Base-by-base conservation (phyloP, 805 yeast genomes). In the Kodamaea kakaduensis region DNA sequence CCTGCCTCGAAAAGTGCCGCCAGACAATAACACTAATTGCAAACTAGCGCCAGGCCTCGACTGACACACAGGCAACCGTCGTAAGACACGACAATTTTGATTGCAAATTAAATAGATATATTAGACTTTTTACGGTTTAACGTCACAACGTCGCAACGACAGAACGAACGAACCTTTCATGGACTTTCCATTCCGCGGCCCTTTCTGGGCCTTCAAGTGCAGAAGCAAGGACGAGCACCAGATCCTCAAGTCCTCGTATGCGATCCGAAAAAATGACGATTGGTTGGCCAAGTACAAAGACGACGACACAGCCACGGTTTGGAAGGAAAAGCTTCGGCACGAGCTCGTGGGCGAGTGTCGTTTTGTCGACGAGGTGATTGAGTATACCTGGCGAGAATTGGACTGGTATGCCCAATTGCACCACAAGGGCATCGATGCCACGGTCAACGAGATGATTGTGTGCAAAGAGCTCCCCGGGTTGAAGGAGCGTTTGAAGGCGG, bases 1-100 rank as follows among this genome's bases (percentile, higher is more conserved):
- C n/a, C n/a, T n/a, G n/a, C n/a, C n/a, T n/a, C n/a, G n/a, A n/a
- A n/a, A n/a, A 64, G 66, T 63, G 69, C 69, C 61, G 69, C 69
- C 63, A 69, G 71, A 69, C 69, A 64, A 63, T 69, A 66, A 35
- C 32, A 15, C 23, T 40, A 37, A 37, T 37, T 34, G n/a, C n/a
- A n/a, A n/a, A n/a, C n/a, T n/a, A n/a, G n/a, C n/a, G n/a, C n/a
- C n/a, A n/a, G n/a, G n/a, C n/a, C n/a, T n/a, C n/a, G n/a, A n/a
- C n/a, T n/a, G n/a, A n/a, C n/a, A n/a, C n/a, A n/a, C n/a, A n/a
- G n/a, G n/a, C n/a, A n/a, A n/a, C n/a, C n/a, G n/a, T n/a, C n/a
- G n/a, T n/a, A n/a, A n/a, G n/a, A n/a, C n/a, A n/a, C n/a, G n/a
- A n/a, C n/a, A n/a, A n/a, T n/a, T n/a, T n/a, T n/a, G n/a, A n/a